These are phyloP conservation scores for Waltergamsia citrina DNA, from an alignment of 2,329 filamentous ascomycete species.

Conservation along the genomic window DNA sequence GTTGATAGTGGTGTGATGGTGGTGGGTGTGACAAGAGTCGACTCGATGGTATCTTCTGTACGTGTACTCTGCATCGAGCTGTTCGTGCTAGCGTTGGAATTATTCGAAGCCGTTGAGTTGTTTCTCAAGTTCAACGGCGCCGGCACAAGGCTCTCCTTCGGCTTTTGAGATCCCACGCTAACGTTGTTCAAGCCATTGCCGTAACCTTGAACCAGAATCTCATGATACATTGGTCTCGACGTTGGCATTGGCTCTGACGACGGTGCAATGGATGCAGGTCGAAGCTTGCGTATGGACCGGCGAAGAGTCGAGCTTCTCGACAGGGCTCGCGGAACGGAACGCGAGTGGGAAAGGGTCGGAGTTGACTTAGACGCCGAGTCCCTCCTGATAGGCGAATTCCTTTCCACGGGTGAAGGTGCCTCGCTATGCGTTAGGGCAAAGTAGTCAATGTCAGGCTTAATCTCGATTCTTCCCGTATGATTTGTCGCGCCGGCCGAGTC, in stretches of 20 bases:
- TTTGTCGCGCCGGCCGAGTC: slow-evolving; percentile 1
- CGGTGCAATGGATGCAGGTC: slow-evolving; percentile 10
- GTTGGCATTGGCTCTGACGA: slow-evolving; percentile 8
- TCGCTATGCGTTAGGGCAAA: slow-evolving; percentile 31
- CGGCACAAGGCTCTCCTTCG: slow-evolving; percentile 4
- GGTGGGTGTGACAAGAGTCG: slow-evolving; percentile 13
- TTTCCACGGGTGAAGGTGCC: slow-evolving; percentile 1
- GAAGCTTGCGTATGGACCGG: slow-evolving; percentile 21
- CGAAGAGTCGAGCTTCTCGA: slow-evolving; percentile 22
- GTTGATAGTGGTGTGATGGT: slow-evolving; percentile 6
- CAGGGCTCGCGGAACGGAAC: slow-evolving; percentile 18
- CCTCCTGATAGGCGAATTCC: neutral
- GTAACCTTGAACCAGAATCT: slow-evolving; percentile 44
- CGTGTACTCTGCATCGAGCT: too few relatives aligned
- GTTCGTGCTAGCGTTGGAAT: slow-evolving; percentile 15
- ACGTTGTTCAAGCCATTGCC: slow-evolving; percentile 41
- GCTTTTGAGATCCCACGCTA: neutral
- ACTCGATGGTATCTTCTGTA: slow-evolving; percentile 14
- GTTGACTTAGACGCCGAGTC: slow-evolving; percentile 2
- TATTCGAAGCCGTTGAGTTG: slow-evolving; percentile 13
- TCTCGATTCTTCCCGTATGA: slow-evolving; percentile 22
- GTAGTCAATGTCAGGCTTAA: slow-evolving; percentile 49
- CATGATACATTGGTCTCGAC: slow-evolving; percentile 26
- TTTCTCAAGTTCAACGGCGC: slow-evolving; percentile 6
- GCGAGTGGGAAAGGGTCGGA: slow-evolving; percentile 2